Evolutionary conservation across 129 eudicot species (phyloP), one percentile per base, ranked within the genome.

Genomic region (Ambrosia artemisiifolia): DNA sequence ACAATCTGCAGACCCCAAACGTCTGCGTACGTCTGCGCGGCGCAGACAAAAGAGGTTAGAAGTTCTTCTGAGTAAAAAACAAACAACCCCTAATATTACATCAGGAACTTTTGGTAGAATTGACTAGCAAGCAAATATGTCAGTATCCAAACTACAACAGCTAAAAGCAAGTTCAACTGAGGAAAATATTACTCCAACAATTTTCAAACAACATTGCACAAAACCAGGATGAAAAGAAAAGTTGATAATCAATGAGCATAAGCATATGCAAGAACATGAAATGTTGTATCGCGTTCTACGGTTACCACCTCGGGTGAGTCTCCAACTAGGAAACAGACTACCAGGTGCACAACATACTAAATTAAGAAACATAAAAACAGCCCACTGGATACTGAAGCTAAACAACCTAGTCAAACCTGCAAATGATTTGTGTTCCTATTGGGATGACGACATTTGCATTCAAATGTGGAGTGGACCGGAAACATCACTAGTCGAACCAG

Each of bases 281-380:
- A 70, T 78, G 47, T 49, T 63, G 65, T 50, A 51, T 78, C 82
- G 73, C 33, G 32, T 63, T 70, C 77, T 70, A 74, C 47, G 46
- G 19, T 79, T 68, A 85, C 74, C 97, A 91, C 95, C 97, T 83
- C 97, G 69, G 95, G 86, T 77, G 81, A 88, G 86, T 72, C 97
- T 68, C 71, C 78, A 57, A 71, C 82, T 81, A 35, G 75, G 80
- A 64, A 83, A 36, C 44, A 71, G 92, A 84, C 92, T 67, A 85
- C 97, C 92, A 91, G 97, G 97, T 81, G 97, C 97, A 85, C 66
- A 73, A 72, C 53, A 35, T 71, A 67, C 84, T 66, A 77, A 28
- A 53, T 67, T 69, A 59, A 69, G 76, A 44, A 63, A 75, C 62
- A 55, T 36, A 80, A 53, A 55, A 72, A 47, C 51, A 51, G 50